Base-by-base conservation (phyloP, 2,329 filamentous ascomycete genomes). In the Aspergillus udagawae region DNA sequence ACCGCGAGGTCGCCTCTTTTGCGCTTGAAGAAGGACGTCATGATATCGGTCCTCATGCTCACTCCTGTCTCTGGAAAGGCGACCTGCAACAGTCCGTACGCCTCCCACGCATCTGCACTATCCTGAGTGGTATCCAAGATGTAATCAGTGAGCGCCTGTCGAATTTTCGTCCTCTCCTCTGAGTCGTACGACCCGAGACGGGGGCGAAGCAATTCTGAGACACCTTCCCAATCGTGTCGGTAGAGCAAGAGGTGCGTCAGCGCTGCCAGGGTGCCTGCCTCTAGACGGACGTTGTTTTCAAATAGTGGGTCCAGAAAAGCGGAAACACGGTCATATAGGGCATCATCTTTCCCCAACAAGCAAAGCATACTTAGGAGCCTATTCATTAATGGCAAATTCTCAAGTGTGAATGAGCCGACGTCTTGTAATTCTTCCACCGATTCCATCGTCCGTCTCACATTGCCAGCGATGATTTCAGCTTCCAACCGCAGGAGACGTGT, bases 1-100 rank as follows among this genome's bases (percentile, higher is more conserved):
- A 86, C 86, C 2, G 90, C 92, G 83, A 97, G 92, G 67, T 97
- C 92, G 12, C 90, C 82, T 10, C 92, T 86, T 28, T 84, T 82
- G 42, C 91, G 87, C 7, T 81, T 77, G 69, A 95, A 96, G 75
- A 97, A 97, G 23, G 83, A 80, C 23, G 87, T 82, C 90, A 99
- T 96, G 48, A 97, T 79, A 27, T 80, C 74, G 14, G 87, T 85
- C 9, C 93, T 88, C 51, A 83, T 80, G 2, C 81, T 77, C 5
- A 85, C 80, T n/a, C 84, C 80, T 0, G 87, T 87, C 74, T 80
- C 89, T 68, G 80, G 76, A 61, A 87, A 86, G 9, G 81, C 77
- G n/a, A 81, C 70, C 35, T 78, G 79, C 44, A 86, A 66, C n/a
- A 87, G 79, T 52, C 80, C 79, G 64, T 87, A 87, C 0, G 79